These are phyloP conservation scores for Alternaria sp. DNA, from an alignment of 2,329 filamentous ascomycete genomes.

Conservation along the genomic window DNA sequence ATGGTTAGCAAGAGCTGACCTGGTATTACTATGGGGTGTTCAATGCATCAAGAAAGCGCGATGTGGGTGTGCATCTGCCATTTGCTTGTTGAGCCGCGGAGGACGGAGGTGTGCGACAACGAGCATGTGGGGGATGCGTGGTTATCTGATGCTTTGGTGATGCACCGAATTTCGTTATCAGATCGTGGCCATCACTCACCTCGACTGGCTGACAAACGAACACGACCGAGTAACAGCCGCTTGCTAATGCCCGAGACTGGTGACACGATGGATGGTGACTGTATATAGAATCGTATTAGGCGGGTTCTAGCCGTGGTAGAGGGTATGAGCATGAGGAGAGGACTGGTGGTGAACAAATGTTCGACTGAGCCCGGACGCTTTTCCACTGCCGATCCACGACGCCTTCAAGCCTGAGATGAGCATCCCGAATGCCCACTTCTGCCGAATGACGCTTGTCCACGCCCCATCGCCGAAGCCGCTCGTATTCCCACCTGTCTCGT, in stretches of 20 bases:
- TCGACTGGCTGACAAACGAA: conserved; percentile 20
- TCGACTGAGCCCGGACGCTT: conserved; percentile 11
- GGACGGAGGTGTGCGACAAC: conserved; percentile 6
- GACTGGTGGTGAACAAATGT: conserved; percentile 23
- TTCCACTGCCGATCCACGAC: conserved; percentile 19
- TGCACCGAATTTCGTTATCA: conserved; percentile 35
- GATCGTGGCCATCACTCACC: conserved; percentile 39
- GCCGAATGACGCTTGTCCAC: conserved; percentile 14
- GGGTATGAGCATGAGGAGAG: conserved; percentile 17
- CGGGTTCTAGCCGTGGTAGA: conserved; percentile 9
- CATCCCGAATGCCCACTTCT: conserved; percentile 14
- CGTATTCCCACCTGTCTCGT: conserved; percentile 1
- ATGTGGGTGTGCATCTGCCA: not conserved
- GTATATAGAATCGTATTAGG: conserved; percentile 1
- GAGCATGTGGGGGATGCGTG: conserved; percentile 10
- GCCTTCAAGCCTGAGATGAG: conserved; percentile 21
- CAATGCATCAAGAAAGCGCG: conserved; percentile 3
- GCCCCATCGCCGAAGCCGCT: conserved; percentile 14
- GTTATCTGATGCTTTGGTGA: conserved; percentile 22
- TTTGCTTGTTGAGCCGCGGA: conserved; percentile 12
- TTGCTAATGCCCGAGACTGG: conserved; percentile 1
- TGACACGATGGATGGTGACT: conserved; percentile 24
- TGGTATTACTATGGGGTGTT: conserved; percentile 1
- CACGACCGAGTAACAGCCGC: conserved; percentile 29
- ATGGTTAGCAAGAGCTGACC: conserved; percentile 41